Evolutionary conservation across 257 asterid species (phyloP).

Genomic region (Rehmannia glutinosa): DNA sequence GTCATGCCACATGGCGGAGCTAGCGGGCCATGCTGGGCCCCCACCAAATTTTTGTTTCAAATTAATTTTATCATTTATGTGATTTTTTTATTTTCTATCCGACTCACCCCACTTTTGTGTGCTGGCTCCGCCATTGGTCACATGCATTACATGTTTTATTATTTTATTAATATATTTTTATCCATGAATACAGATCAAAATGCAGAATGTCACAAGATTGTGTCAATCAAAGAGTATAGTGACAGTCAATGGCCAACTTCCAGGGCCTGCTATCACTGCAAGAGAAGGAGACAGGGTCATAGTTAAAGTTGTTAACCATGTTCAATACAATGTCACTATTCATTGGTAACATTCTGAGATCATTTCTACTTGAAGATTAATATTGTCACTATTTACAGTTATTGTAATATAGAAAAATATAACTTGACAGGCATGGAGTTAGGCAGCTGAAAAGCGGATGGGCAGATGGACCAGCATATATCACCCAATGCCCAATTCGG

Average conservation of each 20-base stretch:
- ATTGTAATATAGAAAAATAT: too few species aligned
- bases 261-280: slow-evolving; percentile 59
- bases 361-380: neutral
- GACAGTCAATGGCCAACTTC: slow-evolving; percentile 61
- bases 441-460: slow-evolving; percentile 60
- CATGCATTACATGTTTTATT: neutral
- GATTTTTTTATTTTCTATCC: too few species aligned
- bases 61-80: too few species aligned
- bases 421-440: slow-evolving; percentile 51
- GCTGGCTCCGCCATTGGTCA: too few species aligned
- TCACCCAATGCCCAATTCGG: slow-evolving; percentile 65
- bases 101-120: too few species aligned
- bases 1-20: too few species aligned
- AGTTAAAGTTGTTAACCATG: slow-evolving; percentile 55
- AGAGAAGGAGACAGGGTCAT: slow-evolving; percentile 63
- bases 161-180: neutral
- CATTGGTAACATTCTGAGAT: slow-evolving; percentile 43
- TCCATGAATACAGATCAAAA: slow-evolving; percentile 34
- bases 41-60: too few species aligned
- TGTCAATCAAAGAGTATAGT: slow-evolving; percentile 59
- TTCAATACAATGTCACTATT: slow-evolving; percentile 45
- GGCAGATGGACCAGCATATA: slow-evolving; percentile 70
- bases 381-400: too few species aligned
- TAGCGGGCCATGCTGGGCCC: too few species aligned
- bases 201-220: slow-evolving; percentile 49